phyloP scores from a whole-genome alignment of 345 rosid genomes.

The Arabis hirsuta region DNA sequence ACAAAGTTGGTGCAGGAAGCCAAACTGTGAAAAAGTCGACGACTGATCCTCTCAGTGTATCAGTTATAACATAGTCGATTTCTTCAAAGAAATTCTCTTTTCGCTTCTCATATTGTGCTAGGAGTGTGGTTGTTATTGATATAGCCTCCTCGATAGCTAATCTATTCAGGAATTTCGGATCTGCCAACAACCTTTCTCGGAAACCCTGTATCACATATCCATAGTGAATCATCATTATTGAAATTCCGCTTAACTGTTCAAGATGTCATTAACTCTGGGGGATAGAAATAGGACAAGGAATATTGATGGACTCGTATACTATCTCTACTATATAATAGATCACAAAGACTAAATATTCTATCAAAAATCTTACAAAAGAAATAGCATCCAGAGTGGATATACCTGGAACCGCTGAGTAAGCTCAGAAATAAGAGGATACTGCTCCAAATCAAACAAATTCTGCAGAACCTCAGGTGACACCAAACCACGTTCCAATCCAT shows the following conservation, averaged over 20 bases:
- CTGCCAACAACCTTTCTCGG: conserved; percentile 93
- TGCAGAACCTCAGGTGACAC: conserved; percentile 96
- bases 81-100: conserved; percentile 91
- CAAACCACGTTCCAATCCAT: conserved; percentile 90
- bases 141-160: conserved; percentile 96
- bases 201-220: conserved; percentile 72
- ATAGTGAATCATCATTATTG: conserved; percentile 11
- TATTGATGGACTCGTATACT: neutral
- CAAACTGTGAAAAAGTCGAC: conserved; percentile 95
- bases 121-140: conserved; percentile 86
- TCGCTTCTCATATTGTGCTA: conserved; percentile 92
- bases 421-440: conserved; percentile 81
- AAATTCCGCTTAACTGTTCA: conserved; percentile 6
- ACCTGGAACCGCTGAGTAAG: conserved; percentile 92
- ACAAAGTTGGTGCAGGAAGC: conserved; percentile 96
- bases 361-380: conserved; percentile 13
- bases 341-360: conserved; percentile 2
- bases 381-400: conserved; percentile 27
- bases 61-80: conserved; percentile 90
- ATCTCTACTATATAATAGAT: conserved; percentile 10
- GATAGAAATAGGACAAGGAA: neutral
- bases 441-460: conserved; percentile 89
- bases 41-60: conserved; percentile 80
- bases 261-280: conserved; percentile 2
- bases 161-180: conserved; percentile 90